Base-by-base conservation (phyloP, 768 basidiomycete species). In the Collybia nuda region DNA sequence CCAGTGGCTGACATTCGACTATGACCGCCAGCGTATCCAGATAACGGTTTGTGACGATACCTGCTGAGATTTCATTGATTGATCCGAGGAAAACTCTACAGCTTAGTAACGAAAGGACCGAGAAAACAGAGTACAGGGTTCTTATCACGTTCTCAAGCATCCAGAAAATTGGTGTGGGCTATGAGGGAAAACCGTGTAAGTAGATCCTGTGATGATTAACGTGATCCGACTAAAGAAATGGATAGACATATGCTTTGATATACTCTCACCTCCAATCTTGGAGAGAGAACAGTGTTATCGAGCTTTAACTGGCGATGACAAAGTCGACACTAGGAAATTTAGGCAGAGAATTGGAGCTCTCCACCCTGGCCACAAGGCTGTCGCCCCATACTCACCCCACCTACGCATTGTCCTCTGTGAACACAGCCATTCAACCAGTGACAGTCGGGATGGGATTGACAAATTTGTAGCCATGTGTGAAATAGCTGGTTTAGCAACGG, bases 211-310 rank as follows among this genome's bases (percentile, higher is more conserved):
- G n/a, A n/a, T n/a, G n/a, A n/a, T n/a, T n/a, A n/a, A n/a, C n/a
- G n/a, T n/a, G n/a, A n/a, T n/a, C n/a, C n/a, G n/a, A n/a, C n/a
- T n/a, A n/a, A n/a, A n/a, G n/a, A n/a, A n/a, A n/a, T n/a, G n/a
- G n/a, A n/a, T n/a, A 89, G 88, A 82, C 63, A 68, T 88, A 22
- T 83, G 84, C 60, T 88, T 90, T 50, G 85, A 88, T 54, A 74
- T 82, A 3, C 58, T 79, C 23, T 81, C 78, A 0, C 89, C 90
- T 5, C 86, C 88, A 0, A 65, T 78, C 8, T 66, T 90, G 12
- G 86, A 88, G 59, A 66, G 70, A 48, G 76, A 84, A 42, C 70
- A 80, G 28, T 81, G 86, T 55, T 78, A 85, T 60, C 73, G 80
- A 24, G 62, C 79, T 5, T 51, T 75, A 17, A 75, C 72, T 2